Base-by-base conservation (phyloP, 2,329 filamentous ascomycete genomes). In the Plectosphaerella sp. region DNA sequence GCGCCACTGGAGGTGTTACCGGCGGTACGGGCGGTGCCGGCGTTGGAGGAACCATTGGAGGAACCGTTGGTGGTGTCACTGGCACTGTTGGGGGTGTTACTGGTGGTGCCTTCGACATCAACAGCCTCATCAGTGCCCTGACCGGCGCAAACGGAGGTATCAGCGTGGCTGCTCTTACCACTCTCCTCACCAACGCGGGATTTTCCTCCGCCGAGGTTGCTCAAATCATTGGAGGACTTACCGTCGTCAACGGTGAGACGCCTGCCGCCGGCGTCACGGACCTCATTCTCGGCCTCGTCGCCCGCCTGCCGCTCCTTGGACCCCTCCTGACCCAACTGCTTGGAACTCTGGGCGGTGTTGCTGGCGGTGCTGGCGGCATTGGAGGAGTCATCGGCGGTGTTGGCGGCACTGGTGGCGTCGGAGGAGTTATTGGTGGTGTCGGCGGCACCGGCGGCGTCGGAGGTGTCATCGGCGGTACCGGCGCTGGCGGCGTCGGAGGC, bases 1-100 rank as follows among this genome's bases (percentile, higher is more conserved):
- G 83, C 49, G 25, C 33, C 20, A 43, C 20, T 14, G 54, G 47
- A 35, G 43, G 39, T 1, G 47, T 53, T 20, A 48, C 52, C 6
- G 48, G 46, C n/a, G 50, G 52, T n/a, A 2, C 16, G 15, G 25
- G 39, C 10, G 48, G 12, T 42, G 48, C 24, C 20, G 20, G 24
- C 20, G 10, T 35, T 24, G 37, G 48, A 18, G n/a, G 22, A 20
- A 15, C 11, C 20, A 20, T 22, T 25, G 37, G 48, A 18, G n/a
- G 22, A 20, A 15, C 11, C 20, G 11, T 22, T 25, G 20, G 14
- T 14, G 48, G 48, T 10, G n/a, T 12, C 51, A n/a, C 33, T 16
- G 33, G 46, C 46, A 5, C 39, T 33, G 37, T 51, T 48, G 15
- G 28, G 37, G 33, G 18, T 22, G 33, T 57, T 15, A 69, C 62